A percentile compares a stretch with the other conserved stretches of the same genome.
Evolutionary conservation across 2,329 filamentous ascomycete species (phyloP).

Genomic region (Plenodomus tracheiphilus): DNA sequence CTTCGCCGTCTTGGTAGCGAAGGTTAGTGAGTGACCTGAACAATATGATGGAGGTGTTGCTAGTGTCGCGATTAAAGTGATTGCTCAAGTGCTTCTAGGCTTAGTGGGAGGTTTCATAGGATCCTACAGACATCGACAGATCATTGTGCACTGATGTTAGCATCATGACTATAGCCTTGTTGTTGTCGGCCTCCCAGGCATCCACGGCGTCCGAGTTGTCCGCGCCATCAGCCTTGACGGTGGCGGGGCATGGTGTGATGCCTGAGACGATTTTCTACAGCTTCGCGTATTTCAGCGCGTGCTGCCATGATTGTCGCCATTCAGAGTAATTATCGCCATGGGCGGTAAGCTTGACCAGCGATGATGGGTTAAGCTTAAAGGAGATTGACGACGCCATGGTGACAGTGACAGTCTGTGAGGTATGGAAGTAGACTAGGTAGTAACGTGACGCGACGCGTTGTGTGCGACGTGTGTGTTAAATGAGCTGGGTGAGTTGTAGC

Average conservation of each 20-base stretch:
- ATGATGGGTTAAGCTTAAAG: conserved; percentile 1
- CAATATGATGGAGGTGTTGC: conserved; percentile 4
- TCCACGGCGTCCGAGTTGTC: background rate
- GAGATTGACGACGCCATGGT: too few species aligned
- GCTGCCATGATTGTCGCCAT: conserved; percentile 1
- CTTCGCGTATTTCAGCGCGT: conserved; percentile 2
- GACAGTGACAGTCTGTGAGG: too few species aligned
- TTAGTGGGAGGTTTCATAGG: background rate
- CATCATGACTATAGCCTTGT: conserved; percentile 5
- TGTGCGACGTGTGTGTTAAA: too few species aligned
- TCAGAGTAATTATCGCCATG: conserved; percentile 4
- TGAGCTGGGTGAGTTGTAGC: too few species aligned
- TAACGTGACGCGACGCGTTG: too few species aligned
- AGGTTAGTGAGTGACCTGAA: conserved; percentile 1
- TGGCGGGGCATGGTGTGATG: background rate
- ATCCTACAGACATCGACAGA: conserved; percentile 3
- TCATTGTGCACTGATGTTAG: conserved; percentile 2
- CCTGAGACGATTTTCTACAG: conserved; percentile 2
- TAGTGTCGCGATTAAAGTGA: conserved; percentile 1
- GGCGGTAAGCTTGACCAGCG: conserved; percentile 1
- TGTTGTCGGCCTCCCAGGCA: conserved; percentile 1
- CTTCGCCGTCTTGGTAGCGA: conserved; percentile 1
- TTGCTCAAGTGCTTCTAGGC: conserved; percentile 3
- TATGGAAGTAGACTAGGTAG: too few species aligned
- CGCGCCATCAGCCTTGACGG: background rate